These are phyloP conservation scores for Solanum tarijense DNA, from an alignment of 257 asterid species.

Conservation along the genomic window DNA sequence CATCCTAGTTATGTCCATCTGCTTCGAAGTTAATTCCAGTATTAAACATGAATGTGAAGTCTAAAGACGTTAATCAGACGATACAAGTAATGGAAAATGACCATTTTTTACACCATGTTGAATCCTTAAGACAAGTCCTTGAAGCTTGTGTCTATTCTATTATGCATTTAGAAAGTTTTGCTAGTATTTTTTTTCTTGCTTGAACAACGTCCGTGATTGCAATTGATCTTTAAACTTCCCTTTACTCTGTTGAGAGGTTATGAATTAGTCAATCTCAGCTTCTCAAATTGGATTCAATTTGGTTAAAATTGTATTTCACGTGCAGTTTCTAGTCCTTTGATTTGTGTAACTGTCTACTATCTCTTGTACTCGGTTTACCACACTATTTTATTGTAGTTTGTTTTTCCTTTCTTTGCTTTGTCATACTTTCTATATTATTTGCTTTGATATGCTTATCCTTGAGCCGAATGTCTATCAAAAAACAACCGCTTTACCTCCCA, in stretches of 20 bases:
- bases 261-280: background rate
- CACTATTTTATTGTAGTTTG: background rate
- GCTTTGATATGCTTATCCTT: background rate
- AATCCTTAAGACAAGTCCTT: background rate
- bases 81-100: background rate
- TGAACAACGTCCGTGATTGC: background rate
- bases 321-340: background rate
- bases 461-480: background rate
- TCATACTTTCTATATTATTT: background rate
- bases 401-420: background rate
- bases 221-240: background rate
- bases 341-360: background rate
- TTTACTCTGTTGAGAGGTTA: background rate
- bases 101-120: background rate
- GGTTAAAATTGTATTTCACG: background rate
- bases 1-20: background rate
- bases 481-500: background rate
- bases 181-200: background rate
- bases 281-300: background rate
- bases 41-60: background rate
- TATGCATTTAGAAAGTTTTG: background rate
- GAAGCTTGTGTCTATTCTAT: background rate
- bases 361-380: background rate
- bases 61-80: background rate
- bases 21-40: background rate